phyloP scores from a whole-genome alignment of 2,329 filamentous ascomycete species.

The Chaetomium strumarium region DNA sequence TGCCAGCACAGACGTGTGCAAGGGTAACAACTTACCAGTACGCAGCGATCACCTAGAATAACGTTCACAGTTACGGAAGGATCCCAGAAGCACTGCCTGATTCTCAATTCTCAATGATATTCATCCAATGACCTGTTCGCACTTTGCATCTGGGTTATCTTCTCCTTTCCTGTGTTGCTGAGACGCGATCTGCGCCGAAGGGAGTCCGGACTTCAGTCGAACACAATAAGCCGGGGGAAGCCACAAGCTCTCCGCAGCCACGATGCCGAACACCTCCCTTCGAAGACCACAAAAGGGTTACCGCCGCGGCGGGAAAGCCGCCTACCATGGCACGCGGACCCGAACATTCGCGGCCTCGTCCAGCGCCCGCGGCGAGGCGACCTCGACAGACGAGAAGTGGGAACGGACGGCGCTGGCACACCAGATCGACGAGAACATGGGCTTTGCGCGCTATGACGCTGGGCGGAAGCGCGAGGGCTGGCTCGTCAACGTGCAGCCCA shows the following conservation, averaged over 20 bases:
- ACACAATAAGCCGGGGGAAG: no score
- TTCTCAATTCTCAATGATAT: no score
- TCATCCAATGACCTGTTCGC: no score
- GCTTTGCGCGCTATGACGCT: slow-evolving; percentile 85
- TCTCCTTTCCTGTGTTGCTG: no score
- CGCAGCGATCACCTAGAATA: not conserved
- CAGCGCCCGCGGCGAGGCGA: slow-evolving; percentile 71
- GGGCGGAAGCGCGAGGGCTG: slow-evolving; percentile 77
- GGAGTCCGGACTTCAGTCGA: no score
- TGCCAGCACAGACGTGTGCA: slow-evolving; percentile 11
- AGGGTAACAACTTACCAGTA: not conserved
- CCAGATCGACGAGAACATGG: slow-evolving; percentile 90
- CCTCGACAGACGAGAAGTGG: slow-evolving; percentile 86
- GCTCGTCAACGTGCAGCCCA: slow-evolving; percentile 93
- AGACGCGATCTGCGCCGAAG: no score
- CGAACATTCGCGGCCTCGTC: slow-evolving; percentile 77
- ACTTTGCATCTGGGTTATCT: no score
- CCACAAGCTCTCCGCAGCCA: slow-evolving; percentile 18
- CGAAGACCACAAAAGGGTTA: slow-evolving; percentile 59
- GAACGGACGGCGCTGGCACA: slow-evolving; percentile 79
- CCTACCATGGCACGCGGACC: slow-evolving; percentile 62
- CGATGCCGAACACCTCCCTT: slow-evolving; percentile 56
- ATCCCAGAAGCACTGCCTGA: no score
- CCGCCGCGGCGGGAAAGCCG: slow-evolving; percentile 61
- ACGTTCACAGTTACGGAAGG: not conserved